Evolutionary conservation across 2,329 filamentous ascomycete species (phyloP).

Genomic region (Paracorniculantispora psalliotae): DNA sequence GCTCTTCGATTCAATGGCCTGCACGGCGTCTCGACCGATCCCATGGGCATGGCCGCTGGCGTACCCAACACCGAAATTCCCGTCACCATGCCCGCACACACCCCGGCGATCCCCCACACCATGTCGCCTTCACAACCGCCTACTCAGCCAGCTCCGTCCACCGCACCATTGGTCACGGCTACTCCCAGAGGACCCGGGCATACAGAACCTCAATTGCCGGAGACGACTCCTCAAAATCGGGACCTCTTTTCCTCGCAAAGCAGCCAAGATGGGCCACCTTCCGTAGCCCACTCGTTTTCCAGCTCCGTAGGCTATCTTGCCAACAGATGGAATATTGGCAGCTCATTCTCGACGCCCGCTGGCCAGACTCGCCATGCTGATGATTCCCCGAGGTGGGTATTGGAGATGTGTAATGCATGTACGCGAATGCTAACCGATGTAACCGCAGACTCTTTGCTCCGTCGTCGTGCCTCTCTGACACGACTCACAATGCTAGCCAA

Average conservation of each 20-base stretch:
- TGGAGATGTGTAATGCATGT: background rate
- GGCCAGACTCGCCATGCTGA: conserved; percentile 34
- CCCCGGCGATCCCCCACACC: conserved; percentile 15
- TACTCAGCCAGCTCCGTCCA: background rate
- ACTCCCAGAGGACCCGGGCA: conserved; percentile 4
- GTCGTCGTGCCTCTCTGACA: conserved; percentile 36
- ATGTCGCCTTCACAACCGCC: background rate
- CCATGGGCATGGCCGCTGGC: conserved; percentile 25
- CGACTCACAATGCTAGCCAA: conserved; percentile 30
- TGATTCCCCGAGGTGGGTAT: conserved; percentile 43
- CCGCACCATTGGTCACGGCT: conserved; percentile 16
- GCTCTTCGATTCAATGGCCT: conserved; percentile 53
- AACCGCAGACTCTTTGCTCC: conserved; percentile 38
- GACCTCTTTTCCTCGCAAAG: conserved; percentile 25
- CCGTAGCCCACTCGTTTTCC: conserved; percentile 37
- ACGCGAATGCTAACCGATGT: background rate
- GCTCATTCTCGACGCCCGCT: conserved; percentile 46
- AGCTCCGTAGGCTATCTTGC: conserved; percentile 46
- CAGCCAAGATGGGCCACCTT: conserved; percentile 23
- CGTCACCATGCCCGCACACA: conserved; percentile 24
- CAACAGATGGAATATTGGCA: conserved; percentile 52
- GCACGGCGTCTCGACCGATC: conserved; percentile 46
- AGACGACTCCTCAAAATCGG: conserved; percentile 23
- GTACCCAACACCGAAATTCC: conserved; percentile 20
- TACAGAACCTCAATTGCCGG: conserved; percentile 2